Evolutionary conservation across 164 flowering plant species (phyloP).

Genomic region (Hamamelis virginiana): DNA sequence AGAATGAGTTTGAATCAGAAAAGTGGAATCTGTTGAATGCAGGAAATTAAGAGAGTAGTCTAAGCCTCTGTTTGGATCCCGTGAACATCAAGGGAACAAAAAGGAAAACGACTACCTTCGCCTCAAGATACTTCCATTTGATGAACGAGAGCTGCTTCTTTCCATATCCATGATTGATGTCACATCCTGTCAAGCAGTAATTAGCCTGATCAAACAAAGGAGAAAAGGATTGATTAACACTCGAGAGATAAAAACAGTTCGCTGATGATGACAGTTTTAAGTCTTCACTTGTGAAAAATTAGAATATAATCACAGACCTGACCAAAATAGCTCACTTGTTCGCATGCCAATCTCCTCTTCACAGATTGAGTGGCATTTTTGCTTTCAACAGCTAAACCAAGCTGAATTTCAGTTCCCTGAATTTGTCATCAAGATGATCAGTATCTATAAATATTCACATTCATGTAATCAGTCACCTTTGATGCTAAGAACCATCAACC

Average conservation of each 20-base stretch:
- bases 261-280: background rate
- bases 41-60: background rate
- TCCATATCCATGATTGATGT: slow-evolving; percentile 35
- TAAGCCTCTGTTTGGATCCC: too few relatives aligned
- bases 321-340: slow-evolving; percentile 62
- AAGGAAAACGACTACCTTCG: too few relatives aligned
- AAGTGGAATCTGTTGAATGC: slow-evolving; percentile 4
- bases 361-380: slow-evolving; percentile 81
- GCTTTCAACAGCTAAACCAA: slow-evolving; percentile 80
- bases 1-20: slow-evolving; percentile 3
- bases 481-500: background rate
- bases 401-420: slow-evolving; percentile 94
- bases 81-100: too few relatives aligned
- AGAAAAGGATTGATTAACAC: background rate
- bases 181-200: slow-evolving; percentile 55
- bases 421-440: slow-evolving; percentile 17
- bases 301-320: slow-evolving; percentile 42
- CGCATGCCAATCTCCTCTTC: slow-evolving; percentile 96
- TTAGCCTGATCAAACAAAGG: slow-evolving; percentile 54
- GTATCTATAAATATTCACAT: background rate
- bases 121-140: slow-evolving; percentile 90
- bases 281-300: background rate
- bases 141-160: slow-evolving; percentile 77
- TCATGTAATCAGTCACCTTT: background rate
- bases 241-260: background rate